Base-by-base conservation (phyloP, 371 early-diverging fungal species). In the Dichotomocladium elegans region DNA sequence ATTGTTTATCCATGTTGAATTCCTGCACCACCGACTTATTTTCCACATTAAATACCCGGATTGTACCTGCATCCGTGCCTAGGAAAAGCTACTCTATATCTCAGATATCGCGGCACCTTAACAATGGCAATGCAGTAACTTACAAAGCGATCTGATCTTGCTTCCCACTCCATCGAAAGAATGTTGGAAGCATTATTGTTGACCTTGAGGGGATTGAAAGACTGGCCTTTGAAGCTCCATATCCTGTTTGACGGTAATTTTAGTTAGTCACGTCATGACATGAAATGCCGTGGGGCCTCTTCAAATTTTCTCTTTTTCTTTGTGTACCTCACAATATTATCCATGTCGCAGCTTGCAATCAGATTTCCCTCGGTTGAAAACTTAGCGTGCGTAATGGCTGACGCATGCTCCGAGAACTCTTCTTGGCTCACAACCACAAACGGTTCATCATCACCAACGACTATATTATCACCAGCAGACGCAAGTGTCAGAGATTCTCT, bases 331-430 rank as follows among this genome's bases (percentile, higher is more conserved):
- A 74, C 78, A 61, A 81, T 79, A 51, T 80, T 81, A 54, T 85
- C 86, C 60, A 79, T 76, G 61, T 85, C 86, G 52, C 83, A 82
- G 52, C 86, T 85, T 24, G 82, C 81, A 45, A 85, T 81, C 47
- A 79, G 47, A 30, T 72, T 77, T 0, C 83, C 86, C 47, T 79
- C 74, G 28, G 63, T 71, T 1, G 86, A 85, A 30, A 83, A 82
- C 37, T 71, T 74, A 17, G 83, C 82, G 40, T 78, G 79, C 0
- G 80, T 77, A 27, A 85, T 81, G 1, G 83, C 83, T 1, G 83
- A 82, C 1, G 79, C 75, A 57, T 85, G 83, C 42, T 83, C 83
- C 26, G 77, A 60, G 51, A 75, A 85, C 19, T 80, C 77, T 47
- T 83, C 82, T 66, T 79, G 77, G 53, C 68, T 72, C 19, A 68